Percentiles rank a stretch among this genome's conserved stretches.
phyloP scores from a whole-genome alignment of 1,284 basidiomycete species.

The Ustanciosporium gigantosporum region DNA sequence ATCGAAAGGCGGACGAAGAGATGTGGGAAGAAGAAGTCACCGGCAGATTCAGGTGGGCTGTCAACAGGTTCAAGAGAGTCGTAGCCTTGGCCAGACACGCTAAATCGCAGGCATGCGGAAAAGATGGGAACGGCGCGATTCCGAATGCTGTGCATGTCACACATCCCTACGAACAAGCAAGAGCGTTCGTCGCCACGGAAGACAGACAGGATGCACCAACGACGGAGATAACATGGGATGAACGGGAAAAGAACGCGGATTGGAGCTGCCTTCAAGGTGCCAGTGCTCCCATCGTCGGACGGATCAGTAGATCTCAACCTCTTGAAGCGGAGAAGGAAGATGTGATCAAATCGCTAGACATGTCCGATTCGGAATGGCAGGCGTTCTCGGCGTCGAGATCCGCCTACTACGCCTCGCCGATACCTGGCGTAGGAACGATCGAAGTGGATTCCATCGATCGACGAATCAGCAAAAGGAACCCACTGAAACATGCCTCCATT shows the following conservation, averaged over 20 bases:
- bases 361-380: constrained; percentile 12
- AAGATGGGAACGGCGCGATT: constrained; percentile 9
- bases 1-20: constrained; percentile 33
- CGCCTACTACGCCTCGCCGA: constrained; percentile 1
- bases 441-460: constrained; percentile 48
- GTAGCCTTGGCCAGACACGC: constrained; percentile 30
- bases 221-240: constrained; percentile 1
- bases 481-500: constrained; percentile 53
- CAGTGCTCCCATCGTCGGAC: constrained; percentile 11
- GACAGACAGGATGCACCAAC: neutral
- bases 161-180: constrained; percentile 12
- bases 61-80: constrained; percentile 18
- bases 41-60: constrained; percentile 16
- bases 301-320: too few species aligned
- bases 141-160: constrained; percentile 38
- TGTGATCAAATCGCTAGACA: neutral
- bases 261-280: constrained; percentile 12
- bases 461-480: constrained; percentile 37
- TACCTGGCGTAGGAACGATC: constrained; percentile 8
- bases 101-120: constrained; percentile 1
- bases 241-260: constrained; percentile 10
- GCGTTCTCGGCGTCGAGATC: neutral
- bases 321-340: neutral
- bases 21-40: constrained; percentile 21
- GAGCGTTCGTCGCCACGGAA: neutral